A percentile compares a stretch with the other conserved stretches of the same genome.
phyloP scores from a whole-genome alignment of 2,329 filamentous ascomycete genomes.

The Talaromyces sp. region DNA sequence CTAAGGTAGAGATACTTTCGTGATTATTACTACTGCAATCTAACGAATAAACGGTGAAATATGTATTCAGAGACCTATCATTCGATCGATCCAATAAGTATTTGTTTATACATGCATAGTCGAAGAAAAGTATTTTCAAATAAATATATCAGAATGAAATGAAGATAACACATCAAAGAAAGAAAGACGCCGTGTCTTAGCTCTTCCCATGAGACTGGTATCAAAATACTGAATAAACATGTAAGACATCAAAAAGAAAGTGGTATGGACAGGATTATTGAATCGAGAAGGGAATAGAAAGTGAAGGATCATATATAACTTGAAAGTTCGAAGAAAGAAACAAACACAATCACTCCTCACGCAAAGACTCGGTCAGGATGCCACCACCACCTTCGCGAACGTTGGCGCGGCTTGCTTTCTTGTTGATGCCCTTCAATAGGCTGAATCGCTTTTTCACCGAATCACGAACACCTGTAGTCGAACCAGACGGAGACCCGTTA shows the following conservation, averaged over 20 bases:
- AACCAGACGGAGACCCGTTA: slow-evolving; percentile 8
- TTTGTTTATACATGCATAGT: slow-evolving; percentile 11
- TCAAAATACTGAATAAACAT: slow-evolving; percentile 12
- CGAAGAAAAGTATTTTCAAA: not conserved
- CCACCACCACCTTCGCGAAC: slow-evolving; percentile 28
- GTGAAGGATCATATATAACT: not conserved
- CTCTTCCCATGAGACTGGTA: slow-evolving; percentile 13
- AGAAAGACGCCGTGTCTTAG: slow-evolving; percentile 10
- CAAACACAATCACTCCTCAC: slow-evolving; percentile 29
- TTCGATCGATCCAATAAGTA: not conserved
- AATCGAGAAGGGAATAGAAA: not conserved
- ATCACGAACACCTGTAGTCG: slow-evolving; percentile 41
- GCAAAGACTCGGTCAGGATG: slow-evolving; percentile 24
- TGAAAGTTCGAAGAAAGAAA: not conserved
- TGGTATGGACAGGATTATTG: no score
- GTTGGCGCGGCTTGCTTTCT: slow-evolving; percentile 58
- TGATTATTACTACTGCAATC: not conserved
- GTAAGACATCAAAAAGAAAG: slow-evolving; percentile 10
- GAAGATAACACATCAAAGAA: not conserved
- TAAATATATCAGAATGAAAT: slow-evolving; percentile 1
- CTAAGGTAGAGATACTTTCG: not conserved
- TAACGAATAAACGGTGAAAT: not conserved
- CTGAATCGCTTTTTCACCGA: slow-evolving; percentile 75
- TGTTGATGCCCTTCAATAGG: slow-evolving; percentile 64
- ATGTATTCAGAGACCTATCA: not conserved